A percentile compares a stretch with the other conserved stretches of the same genome.
These are phyloP conservation scores for Fraxinus quadrangulata DNA, from an alignment of 257 asterid species.

Conservation along the genomic window DNA sequence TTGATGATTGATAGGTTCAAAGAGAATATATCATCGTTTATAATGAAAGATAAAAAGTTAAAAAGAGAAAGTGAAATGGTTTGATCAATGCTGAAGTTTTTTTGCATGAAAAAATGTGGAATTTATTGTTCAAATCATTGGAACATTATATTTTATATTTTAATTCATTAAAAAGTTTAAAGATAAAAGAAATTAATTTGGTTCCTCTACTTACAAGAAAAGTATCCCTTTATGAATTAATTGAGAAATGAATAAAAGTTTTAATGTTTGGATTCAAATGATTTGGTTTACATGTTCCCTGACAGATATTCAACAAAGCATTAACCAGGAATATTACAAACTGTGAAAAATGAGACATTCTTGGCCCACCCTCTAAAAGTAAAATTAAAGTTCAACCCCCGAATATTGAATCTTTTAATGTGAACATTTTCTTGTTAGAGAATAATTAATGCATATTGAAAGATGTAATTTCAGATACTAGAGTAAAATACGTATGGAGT, in stretches of 20 bases:
- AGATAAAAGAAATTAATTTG: slow-evolving; percentile 27
- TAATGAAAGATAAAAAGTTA: slow-evolving; percentile 4
- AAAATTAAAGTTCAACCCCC: neutral
- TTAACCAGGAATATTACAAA: slow-evolving; percentile 28
- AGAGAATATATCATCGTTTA: neutral
- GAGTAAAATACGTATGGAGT: neutral
- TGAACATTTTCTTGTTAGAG: neutral
- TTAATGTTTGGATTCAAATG: slow-evolving; percentile 34
- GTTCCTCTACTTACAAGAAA: slow-evolving; percentile 73
- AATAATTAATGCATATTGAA: neutral
- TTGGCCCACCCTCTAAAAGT: slow-evolving; percentile 40
- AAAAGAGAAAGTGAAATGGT: neutral
- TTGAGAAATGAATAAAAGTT: slow-evolving; percentile 23
- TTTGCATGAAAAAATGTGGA: neutral
- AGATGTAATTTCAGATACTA: neutral
- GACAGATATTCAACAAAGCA: slow-evolving; percentile 56
- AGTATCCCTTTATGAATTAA: slow-evolving; percentile 44
- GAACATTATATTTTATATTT: slow-evolving; percentile 37
- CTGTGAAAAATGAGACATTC: slow-evolving; percentile 33
- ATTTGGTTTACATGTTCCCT: slow-evolving; percentile 44
- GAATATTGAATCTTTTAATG: neutral
- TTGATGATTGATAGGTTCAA: slow-evolving; percentile 16
- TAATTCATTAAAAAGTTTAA: slow-evolving; percentile 29
- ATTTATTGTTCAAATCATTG: slow-evolving; percentile 44
- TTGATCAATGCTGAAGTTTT: neutral